phyloP scores from a whole-genome alignment of 2,329 filamentous ascomycete species.

The Cyanodermella asteris region DNA sequence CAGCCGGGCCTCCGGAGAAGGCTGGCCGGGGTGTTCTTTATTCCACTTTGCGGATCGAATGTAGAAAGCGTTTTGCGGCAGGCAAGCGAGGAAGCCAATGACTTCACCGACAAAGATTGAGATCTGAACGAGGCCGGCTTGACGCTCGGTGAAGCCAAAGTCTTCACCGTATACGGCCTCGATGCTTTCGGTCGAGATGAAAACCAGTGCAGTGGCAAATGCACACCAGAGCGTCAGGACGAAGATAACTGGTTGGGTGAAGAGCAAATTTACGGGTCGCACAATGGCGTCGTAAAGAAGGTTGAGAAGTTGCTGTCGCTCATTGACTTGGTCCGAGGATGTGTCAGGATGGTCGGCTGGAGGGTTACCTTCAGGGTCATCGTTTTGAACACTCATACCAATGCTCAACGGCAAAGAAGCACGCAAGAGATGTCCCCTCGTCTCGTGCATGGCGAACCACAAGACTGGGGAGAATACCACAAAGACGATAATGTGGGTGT shows the following conservation, averaged over 20 bases:
- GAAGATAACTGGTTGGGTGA: conserved; percentile 28
- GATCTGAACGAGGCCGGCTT: conserved; percentile 22
- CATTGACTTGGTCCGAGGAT: conserved; percentile 12
- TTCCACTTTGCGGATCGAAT: too few species aligned
- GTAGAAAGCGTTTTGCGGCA: too few species aligned
- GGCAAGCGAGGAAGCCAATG: too few species aligned
- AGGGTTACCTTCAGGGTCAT: conserved; percentile 15
- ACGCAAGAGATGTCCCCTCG: too few species aligned
- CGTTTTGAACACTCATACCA: too few species aligned
- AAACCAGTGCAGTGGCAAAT: conserved; percentile 25
- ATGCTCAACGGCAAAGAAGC: too few species aligned
- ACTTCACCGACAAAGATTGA: conserved; percentile 25
- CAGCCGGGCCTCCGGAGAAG: conserved; percentile 23
- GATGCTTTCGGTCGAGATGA: conserved; percentile 28
- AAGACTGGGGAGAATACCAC: conserved; percentile 20
- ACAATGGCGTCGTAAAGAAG: conserved; percentile 11
- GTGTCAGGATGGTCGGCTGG: conserved; percentile 9
- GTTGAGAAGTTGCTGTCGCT: conserved; percentile 16
- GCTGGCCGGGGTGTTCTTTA: conserved; percentile 14
- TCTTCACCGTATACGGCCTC: conserved; percentile 5
- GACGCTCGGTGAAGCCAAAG: conserved; percentile 15
- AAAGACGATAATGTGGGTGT: conserved; percentile 20
- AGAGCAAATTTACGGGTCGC: conserved; percentile 19
- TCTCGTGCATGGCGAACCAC: conserved; percentile 21
- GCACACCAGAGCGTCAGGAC: conserved; percentile 26